These are phyloP conservation scores for Beauveria australis DNA, from an alignment of 2,329 filamentous ascomycete genomes.

Conservation along the genomic window DNA sequence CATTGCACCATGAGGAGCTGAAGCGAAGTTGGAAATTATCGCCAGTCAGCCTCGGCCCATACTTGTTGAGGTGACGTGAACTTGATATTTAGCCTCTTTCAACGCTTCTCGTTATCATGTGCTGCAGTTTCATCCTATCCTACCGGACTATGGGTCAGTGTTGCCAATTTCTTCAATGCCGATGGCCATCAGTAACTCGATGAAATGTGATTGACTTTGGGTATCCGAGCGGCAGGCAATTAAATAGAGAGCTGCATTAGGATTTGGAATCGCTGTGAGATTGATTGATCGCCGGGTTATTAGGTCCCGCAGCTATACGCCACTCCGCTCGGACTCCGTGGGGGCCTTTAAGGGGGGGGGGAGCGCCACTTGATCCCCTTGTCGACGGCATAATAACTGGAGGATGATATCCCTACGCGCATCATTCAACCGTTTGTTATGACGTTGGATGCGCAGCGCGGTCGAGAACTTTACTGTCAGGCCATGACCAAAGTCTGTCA, in stretches of 20 bases:
- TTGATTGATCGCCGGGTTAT: constrained; percentile 5
- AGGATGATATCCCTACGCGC: neutral
- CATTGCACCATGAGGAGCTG: neutral
- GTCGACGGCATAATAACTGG: neutral
- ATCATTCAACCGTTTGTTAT: neutral
- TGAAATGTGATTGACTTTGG: too few species aligned
- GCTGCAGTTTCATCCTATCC: neutral
- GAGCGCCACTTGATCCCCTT: neutral
- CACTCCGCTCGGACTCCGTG: constrained; percentile 9
- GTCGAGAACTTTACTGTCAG: too few species aligned
- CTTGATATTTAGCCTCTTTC: neutral
- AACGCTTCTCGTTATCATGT: neutral
- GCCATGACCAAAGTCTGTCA: neutral
- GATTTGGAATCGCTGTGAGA: constrained; percentile 7
- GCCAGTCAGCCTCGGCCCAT: neutral
- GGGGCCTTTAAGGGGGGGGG: neutral
- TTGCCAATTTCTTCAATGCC: neutral
- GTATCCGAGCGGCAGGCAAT: neutral
- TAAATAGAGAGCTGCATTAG: neutral
- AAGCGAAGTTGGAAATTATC: neutral
- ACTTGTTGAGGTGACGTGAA: neutral
- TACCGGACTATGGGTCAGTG: neutral
- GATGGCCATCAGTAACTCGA: neutral
- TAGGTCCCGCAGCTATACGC: constrained; percentile 2
- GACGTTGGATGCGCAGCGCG: too few species aligned